Evolutionary conservation across 2,329 filamentous ascomycete genomes (phyloP), one percentile per base, ranked within the genome.

Genomic region (Colletotrichum aenigma): DNA sequence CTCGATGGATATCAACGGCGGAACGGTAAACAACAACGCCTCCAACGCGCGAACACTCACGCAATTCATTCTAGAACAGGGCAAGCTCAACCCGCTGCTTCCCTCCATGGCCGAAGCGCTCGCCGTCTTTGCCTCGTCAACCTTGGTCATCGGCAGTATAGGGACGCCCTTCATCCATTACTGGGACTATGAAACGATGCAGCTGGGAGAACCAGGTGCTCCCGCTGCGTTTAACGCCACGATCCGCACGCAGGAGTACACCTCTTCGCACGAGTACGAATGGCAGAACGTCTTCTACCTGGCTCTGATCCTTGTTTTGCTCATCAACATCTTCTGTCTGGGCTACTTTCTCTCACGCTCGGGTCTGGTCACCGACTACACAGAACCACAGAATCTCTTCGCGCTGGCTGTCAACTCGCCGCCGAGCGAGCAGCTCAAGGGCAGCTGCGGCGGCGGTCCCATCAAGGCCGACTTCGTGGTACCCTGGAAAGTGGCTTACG

Each of bases 341-440:
- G 80, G 86, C 3, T 95, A 95, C 83, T 82, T 93, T 66, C 80
- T 90, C 62, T 86, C 89, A 77, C 81, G 86, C 7, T 86, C 86
- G 0, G 90, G 91, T 1, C 89, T 95, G 26, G 91, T 96, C 9
- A 96, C 93, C 1, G 95, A 96, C 84, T 96, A 94, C 80, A 94
- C 92, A 0, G 94, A 96, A 79, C 93, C 94, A 1, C 91, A 93
- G 70, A 96, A 96, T 80, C 85, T 96, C 3, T 96, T 96, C 79
- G 87, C 92, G 0, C 84, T 96, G 0, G 93, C 94, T 3, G 87
- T 96, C 68, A 95, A 95, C 80, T 86, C 84, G 68, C 84, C 86
- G 2, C 84, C 85, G 4, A 86, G 83, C 52, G 71, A 75, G 6
- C 82, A 82, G 21, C 77, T 87, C 60, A 80, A 83, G 36, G 85